Conservation (phyloP, 257 asterid genomes). For the Solanum corneliomulleri region DNA sequence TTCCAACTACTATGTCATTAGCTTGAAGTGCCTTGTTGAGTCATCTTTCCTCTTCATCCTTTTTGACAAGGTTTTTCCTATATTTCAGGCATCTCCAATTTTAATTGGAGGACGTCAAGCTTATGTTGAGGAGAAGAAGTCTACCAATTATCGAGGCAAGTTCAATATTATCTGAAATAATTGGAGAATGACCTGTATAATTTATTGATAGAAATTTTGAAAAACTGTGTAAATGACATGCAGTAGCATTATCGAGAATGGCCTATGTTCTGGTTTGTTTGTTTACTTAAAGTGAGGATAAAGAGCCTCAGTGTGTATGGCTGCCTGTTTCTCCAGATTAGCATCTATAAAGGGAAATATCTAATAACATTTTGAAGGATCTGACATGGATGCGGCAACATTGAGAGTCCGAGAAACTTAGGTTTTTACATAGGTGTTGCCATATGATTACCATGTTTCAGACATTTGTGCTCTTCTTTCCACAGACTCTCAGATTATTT, state of each 20-base stretch:
- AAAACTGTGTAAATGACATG: neutral
- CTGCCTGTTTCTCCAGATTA: neutral
- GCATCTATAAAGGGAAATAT: neutral
- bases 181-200: neutral
- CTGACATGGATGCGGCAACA: neutral
- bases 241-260: neutral
- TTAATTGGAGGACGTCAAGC: slow-evolving; percentile 51
- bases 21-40: neutral
- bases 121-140: slow-evolving; percentile 76
- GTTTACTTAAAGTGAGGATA: neutral
- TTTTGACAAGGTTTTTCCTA: neutral
- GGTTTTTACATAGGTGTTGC: neutral
- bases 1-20: neutral
- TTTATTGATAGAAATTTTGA: neutral
- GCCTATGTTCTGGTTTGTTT: neutral
- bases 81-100: slow-evolving; percentile 79
- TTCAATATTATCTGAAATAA: neutral
- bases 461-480: neutral
- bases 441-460: neutral
- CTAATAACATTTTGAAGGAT: neutral
- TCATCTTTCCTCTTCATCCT: neutral
- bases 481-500: neutral
- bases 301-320: neutral
- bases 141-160: slow-evolving; percentile 78
- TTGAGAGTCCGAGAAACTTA: neutral